Conservation (phyloP, 2,329 filamentous ascomycete species). For the Ophidiomyces ophidiicola region DNA sequence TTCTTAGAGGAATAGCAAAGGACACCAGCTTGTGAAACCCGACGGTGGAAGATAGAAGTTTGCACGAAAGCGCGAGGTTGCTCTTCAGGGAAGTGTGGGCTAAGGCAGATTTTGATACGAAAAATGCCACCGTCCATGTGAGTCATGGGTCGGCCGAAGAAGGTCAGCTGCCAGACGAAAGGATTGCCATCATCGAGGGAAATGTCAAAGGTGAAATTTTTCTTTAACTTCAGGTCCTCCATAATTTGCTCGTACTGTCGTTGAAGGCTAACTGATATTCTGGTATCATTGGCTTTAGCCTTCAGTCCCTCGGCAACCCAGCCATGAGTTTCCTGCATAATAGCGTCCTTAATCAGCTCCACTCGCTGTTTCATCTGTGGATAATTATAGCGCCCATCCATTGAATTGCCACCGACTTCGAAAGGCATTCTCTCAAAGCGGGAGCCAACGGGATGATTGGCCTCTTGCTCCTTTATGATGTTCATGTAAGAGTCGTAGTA, state of each 20-base stretch:
- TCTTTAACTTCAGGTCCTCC: slow-evolving; percentile 58
- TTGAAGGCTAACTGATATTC: slow-evolving; percentile 68
- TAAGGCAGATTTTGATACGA: slow-evolving; percentile 65
- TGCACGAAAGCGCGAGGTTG: slow-evolving; percentile 74
- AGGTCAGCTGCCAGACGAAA: slow-evolving; percentile 77
- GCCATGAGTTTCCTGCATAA: slow-evolving; percentile 57
- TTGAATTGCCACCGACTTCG: slow-evolving; percentile 61
- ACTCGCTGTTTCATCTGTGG: slow-evolving; percentile 58
- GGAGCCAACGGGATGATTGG: slow-evolving; percentile 51
- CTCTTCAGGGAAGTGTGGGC: slow-evolving; percentile 73
- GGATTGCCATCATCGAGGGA: slow-evolving; percentile 69
- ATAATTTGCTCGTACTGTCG: slow-evolving; percentile 76
- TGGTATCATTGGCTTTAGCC: slow-evolving; percentile 52
- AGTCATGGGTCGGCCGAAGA: slow-evolving; percentile 85
- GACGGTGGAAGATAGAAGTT: slow-evolving; percentile 75
- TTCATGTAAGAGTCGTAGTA: slow-evolving; percentile 81
- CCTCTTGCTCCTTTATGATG: slow-evolving; percentile 52
- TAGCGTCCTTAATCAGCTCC: slow-evolving; percentile 51
- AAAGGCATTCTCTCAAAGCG: slow-evolving; percentile 77
- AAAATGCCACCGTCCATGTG: slow-evolving; percentile 88
- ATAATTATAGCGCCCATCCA: slow-evolving; percentile 82
- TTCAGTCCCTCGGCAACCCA: slow-evolving; percentile 61
- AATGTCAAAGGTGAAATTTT: slow-evolving; percentile 60
- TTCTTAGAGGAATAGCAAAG: slow-evolving; percentile 67
- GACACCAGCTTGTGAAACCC: slow-evolving; percentile 66